A percentile compares a stretch with the other conserved stretches of the same genome.
These are phyloP conservation scores for Pseudocercospora pini-densiflorae DNA, from an alignment of 2,329 filamentous ascomycete genomes.

Conservation along the genomic window DNA sequence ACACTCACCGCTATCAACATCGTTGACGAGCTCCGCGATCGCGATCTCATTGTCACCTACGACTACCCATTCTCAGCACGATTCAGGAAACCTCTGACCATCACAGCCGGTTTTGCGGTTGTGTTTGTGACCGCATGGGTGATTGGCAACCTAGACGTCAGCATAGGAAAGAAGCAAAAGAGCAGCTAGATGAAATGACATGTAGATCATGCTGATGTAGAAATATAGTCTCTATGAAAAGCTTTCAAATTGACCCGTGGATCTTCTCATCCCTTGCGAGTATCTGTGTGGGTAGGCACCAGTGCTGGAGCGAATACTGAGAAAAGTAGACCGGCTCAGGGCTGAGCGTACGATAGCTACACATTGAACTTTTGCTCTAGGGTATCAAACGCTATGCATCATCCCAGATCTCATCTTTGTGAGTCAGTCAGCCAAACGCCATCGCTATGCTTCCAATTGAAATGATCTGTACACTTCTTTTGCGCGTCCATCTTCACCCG, in stretches of 20 bases:
- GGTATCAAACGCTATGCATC: conserved; percentile 7
- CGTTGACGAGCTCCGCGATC: conserved; percentile 86
- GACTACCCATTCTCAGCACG: conserved; percentile 76
- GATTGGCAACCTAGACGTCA: conserved; percentile 78
- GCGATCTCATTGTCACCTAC: conserved; percentile 84
- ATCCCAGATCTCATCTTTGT: conserved; percentile 4
- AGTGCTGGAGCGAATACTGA: too few species aligned
- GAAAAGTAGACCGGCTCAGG: too few species aligned
- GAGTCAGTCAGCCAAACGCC: conserved; percentile 15
- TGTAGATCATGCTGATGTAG: background rate
- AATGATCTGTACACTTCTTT: background rate
- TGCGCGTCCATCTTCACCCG: too few species aligned
- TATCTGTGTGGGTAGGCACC: too few species aligned
- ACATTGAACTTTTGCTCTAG: background rate
- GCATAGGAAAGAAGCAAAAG: conserved; percentile 61
- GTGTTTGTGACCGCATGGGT: conserved; percentile 77
- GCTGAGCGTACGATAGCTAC: background rate
- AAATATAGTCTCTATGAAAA: background rate
- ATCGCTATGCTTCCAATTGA: conserved; percentile 16
- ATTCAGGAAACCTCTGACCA: conserved; percentile 83
- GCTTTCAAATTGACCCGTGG: too few species aligned
- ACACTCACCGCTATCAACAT: conserved; percentile 82
- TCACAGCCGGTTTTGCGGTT: conserved; percentile 74
- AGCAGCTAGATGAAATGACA: background rate
- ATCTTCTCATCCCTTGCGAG: too few species aligned